phyloP scores from a whole-genome alignment of 164 flowering plant genomes.

The Taxillus chinensis region DNA sequence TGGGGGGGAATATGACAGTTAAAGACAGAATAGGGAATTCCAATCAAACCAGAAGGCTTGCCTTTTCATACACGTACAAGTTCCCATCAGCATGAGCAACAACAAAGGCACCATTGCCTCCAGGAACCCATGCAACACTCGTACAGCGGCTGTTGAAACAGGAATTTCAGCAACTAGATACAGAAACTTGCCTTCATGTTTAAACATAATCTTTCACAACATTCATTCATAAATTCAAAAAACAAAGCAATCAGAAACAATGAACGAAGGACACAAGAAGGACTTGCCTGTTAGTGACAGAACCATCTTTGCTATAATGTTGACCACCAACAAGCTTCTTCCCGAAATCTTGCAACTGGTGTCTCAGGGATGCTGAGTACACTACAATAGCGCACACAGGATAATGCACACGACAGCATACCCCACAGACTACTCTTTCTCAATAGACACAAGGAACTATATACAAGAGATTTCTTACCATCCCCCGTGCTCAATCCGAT shows the following conservation, averaged over 20 bases:
- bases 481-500: slow-evolving; percentile 1
- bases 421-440: neutral
- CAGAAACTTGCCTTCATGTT: neutral
- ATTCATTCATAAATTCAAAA: too few species aligned
- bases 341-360: slow-evolving; percentile 1
- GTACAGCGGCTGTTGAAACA: slow-evolving; percentile 74
- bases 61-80: slow-evolving; percentile 90
- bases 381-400: neutral
- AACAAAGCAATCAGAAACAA: too few species aligned
- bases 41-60: slow-evolving; percentile 20
- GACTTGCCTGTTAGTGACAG: neutral
- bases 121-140: slow-evolving; percentile 87
- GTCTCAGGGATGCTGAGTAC: neutral
- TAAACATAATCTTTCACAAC: too few species aligned
- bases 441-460: neutral
- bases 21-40: neutral
- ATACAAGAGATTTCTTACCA: neutral
- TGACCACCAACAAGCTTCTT: slow-evolving; percentile 6
- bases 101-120: slow-evolving; percentile 81
- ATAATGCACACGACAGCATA: too few species aligned
- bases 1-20: slow-evolving; percentile 1
- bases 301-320: slow-evolving; percentile 6
- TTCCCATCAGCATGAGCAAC: slow-evolving; percentile 98
- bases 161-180: slow-evolving; percentile 1
- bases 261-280: neutral